phyloP scores from a whole-genome alignment of 768 basidiomycete species.

The Mycena belliarum region DNA sequence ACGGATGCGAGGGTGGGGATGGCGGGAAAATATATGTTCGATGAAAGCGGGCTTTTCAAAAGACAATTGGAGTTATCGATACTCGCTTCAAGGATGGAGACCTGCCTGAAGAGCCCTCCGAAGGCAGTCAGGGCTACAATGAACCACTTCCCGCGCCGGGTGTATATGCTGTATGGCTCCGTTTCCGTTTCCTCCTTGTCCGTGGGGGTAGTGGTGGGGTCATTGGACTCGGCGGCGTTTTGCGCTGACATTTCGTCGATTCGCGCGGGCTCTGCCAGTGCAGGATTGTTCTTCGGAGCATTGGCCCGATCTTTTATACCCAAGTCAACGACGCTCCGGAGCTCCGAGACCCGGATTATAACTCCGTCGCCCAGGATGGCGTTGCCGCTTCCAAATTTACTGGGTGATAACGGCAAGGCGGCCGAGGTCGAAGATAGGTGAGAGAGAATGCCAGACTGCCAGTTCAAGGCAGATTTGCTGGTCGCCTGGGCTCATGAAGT shows the following conservation, averaged over 20 bases:
- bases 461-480: too few relatives aligned
- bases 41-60: slow-evolving; percentile 58
- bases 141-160: slow-evolving; percentile 62
- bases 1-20: slow-evolving; percentile 65
- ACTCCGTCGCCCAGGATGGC: background rate
- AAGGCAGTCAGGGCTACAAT: slow-evolving; percentile 60
- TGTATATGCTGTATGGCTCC: slow-evolving; percentile 46
- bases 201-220: background rate
- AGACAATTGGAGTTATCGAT: too few relatives aligned
- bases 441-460: too few relatives aligned
- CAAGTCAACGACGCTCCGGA: background rate
- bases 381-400: background rate
- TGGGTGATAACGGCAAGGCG: too few relatives aligned
- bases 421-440: too few relatives aligned
- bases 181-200: background rate
- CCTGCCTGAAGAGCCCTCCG: slow-evolving; percentile 65
- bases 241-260: background rate
- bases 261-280: background rate
- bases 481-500: too few relatives aligned
- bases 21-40: slow-evolving; percentile 80
- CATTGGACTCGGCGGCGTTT: background rate
- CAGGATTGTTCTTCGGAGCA: background rate
- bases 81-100: too few relatives aligned
- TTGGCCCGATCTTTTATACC: background rate
- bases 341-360: background rate